Conservation (phyloP, 768 basidiomycete species). For the Amanita molliuscula region DNA sequence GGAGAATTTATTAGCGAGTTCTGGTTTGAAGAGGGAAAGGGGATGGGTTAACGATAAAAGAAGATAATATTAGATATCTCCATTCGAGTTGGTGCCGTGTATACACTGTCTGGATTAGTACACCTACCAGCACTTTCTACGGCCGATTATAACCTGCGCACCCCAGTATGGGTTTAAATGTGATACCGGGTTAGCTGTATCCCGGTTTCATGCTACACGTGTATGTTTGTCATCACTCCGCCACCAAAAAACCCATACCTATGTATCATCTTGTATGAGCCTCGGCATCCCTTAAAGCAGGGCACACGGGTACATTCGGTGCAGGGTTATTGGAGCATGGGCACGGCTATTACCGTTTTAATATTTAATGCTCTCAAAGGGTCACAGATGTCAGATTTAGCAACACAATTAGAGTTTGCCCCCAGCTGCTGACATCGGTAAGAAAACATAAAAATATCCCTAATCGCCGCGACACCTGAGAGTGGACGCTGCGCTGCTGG, state of each 20-base stretch:
- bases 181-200: neutral
- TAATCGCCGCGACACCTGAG: neutral
- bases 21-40: neutral
- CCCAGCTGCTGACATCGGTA: neutral
- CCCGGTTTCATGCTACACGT: neutral
- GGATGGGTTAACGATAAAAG: neutral
- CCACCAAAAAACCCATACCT: neutral
- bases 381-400: neutral
- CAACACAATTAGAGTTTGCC: neutral
- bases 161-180: too few relatives aligned
- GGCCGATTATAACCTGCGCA: neutral
- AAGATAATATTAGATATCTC: neutral
- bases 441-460: neutral
- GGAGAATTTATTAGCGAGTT: conserved; percentile 71
- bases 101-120: neutral
- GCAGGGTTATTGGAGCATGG: neutral
- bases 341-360: neutral
- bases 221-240: neutral
- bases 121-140: neutral
- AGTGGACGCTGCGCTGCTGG: neutral
- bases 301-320: neutral
- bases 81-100: neutral
- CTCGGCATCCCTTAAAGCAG: neutral
- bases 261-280: neutral
- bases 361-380: neutral